Evolutionary conservation across 2,329 filamentous ascomycete species (phyloP), one percentile per base, ranked within the genome.

Genomic region (Cladosporium colombiae): DNA sequence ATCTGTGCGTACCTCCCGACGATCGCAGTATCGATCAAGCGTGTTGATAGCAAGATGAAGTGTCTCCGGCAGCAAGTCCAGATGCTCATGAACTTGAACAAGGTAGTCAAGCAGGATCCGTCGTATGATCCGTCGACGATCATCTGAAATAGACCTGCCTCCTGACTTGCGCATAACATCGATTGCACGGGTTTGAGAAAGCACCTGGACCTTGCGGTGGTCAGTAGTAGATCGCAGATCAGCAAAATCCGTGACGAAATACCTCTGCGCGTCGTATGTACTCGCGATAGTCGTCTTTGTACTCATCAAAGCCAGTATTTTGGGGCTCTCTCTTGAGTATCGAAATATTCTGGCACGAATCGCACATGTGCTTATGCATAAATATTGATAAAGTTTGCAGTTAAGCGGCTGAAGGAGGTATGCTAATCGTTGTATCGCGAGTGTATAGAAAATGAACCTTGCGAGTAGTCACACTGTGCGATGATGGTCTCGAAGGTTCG

Each of bases 51-150:
- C 93, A 65, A 99, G 87, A 83, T 97, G 97, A 62, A 99, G 86
- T 1, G 95, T 99, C 78, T 97, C 93, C 49, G 95, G 94, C 14
- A 98, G 86, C 13, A 99, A 86, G 72, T 92, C 91, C 81, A 98
- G 99, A 67, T 94, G 94, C 70, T 92, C 91, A 76, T 99, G 95
- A 60, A 94, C 95, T 85, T 99, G 95, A 74, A 98, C 91, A 71
- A 99, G 87, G 81, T 98, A 99, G 82, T 99, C 95, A 77, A 99
- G 91, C 40, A 99, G 89, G 79, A 97, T 98, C 0, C 95, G 94
- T 74, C 95, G 86, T 95, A 99, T 99, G 81, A 96, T 98, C 95
- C 95, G 99, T 78, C 98, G 93, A 69, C 99, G 98, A 85, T 99
- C 95, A 70, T 93, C 93, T 81, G 99, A 95, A 80, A 98, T 97